phyloP scores from a whole-genome alignment of 2,329 filamentous ascomycete species.

The Gliomastix tumulicola region DNA sequence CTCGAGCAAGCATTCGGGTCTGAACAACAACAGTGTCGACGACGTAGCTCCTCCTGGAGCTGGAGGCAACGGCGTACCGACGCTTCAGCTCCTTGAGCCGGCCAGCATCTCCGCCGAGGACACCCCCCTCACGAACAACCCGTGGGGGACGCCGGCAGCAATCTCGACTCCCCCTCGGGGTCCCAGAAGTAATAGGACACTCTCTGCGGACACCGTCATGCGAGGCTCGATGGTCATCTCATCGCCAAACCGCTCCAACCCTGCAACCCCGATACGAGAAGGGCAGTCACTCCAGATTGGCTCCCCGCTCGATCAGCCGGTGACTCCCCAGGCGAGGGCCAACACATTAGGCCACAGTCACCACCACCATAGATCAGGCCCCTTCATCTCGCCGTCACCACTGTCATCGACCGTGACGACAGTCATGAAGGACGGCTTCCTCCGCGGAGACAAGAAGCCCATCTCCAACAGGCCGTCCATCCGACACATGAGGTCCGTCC shows the following conservation, averaged over 20 bases:
- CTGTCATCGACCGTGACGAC: slow-evolving; percentile 52
- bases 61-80: too few species aligned
- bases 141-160: slow-evolving; percentile 23
- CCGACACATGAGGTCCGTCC: slow-evolving; percentile 38
- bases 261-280: slow-evolving; percentile 22
- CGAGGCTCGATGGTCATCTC: slow-evolving; percentile 12
- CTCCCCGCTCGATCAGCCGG: slow-evolving; percentile 14
- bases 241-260: slow-evolving; percentile 18
- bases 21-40: slow-evolving; percentile 26
- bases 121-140: slow-evolving; percentile 18
- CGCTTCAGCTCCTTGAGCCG: slow-evolving; percentile 17
- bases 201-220: slow-evolving; percentile 27
- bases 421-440: slow-evolving; percentile 48
- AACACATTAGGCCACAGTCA: slow-evolving; percentile 15
- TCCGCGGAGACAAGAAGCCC: slow-evolving; percentile 34
- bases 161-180: slow-evolving; percentile 16
- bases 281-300: slow-evolving; percentile 9
- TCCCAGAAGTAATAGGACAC: slow-evolving; percentile 27
- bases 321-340: slow-evolving; percentile 16
- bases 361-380: slow-evolving; percentile 26
- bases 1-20: slow-evolving; percentile 39
- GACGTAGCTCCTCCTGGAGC: too few species aligned
- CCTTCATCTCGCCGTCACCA: slow-evolving; percentile 52
- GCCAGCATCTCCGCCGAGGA: slow-evolving; percentile 13
- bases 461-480: slow-evolving; percentile 33